Evolutionary conservation across 768 basidiomycete genomes (phyloP).

Genomic region (Suillus lakei): DNA sequence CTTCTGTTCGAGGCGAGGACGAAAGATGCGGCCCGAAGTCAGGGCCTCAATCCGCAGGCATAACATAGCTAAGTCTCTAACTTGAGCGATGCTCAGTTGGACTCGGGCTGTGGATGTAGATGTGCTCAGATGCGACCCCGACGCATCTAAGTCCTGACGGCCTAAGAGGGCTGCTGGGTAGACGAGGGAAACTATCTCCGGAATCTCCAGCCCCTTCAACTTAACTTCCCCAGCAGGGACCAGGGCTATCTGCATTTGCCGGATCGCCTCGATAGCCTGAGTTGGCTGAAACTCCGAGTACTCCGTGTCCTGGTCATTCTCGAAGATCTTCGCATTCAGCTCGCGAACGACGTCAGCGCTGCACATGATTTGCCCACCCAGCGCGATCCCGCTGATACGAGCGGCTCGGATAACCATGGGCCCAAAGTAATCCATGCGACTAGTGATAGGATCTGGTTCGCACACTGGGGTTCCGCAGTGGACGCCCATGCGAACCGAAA

Average conservation of each 20-base stretch:
- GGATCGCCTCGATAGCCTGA: constrained; percentile 76
- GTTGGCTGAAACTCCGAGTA: constrained; percentile 59
- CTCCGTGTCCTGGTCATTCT: constrained; percentile 61
- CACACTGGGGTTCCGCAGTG: constrained; percentile 91
- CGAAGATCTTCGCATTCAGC: constrained; percentile 64
- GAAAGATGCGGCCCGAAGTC: constrained; percentile 64
- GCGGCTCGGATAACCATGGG: constrained; percentile 95
- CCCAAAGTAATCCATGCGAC: constrained; percentile 98
- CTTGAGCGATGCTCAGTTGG: constrained; percentile 75
- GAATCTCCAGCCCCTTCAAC: constrained; percentile 92
- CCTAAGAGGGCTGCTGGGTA: constrained; percentile 79
- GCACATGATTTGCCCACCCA: constrained; percentile 93
- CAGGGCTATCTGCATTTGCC: constrained; percentile 69
- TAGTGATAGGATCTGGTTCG: constrained; percentile 88
- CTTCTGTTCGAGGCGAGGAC: constrained; percentile 47
- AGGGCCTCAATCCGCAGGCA: constrained; percentile 84
- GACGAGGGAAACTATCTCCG: constrained; percentile 83
- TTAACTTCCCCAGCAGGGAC: constrained; percentile 87
- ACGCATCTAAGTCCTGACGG: constrained; percentile 62
- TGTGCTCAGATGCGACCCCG: constrained; percentile 19
- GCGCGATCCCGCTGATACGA: constrained; percentile 79
- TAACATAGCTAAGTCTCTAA: constrained; percentile 71
- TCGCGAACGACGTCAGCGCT: constrained; percentile 88
- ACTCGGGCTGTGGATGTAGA: constrained; percentile 40
- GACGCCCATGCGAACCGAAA: constrained; percentile 97